Evolutionary conservation across 1,139 yeast genomes (phyloP).

Genomic region (Suhomyces ambrosiae): DNA sequence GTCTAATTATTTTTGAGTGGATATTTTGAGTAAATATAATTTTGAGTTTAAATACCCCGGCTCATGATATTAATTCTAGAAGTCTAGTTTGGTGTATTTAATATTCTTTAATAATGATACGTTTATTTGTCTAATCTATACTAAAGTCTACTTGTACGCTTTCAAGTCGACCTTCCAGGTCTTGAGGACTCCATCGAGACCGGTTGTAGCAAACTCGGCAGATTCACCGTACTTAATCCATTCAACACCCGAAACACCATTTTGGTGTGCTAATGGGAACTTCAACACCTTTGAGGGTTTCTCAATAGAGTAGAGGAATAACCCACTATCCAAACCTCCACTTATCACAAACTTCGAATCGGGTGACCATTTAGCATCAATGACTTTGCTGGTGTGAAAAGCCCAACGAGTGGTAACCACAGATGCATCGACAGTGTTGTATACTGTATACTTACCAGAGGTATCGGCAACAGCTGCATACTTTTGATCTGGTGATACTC

Average conservation of each 20-base stretch:
- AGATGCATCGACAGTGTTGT: conserved; percentile 53
- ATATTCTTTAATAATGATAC: too few species aligned
- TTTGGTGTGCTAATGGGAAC: conserved; percentile 80
- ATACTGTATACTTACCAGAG: conserved; percentile 79
- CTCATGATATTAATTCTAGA: too few species aligned
- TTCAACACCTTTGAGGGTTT: conserved; percentile 79
- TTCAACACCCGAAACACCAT: conserved; percentile 73
- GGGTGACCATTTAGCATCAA: conserved; percentile 74
- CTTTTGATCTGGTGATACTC: conserved; percentile 71
- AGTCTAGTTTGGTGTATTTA: too few species aligned
- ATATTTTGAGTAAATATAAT: too few species aligned
- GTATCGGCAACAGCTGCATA: conserved; percentile 84
- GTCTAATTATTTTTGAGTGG: too few species aligned
- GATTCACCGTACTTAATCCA: conserved; percentile 56
- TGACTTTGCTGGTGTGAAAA: conserved; percentile 83
- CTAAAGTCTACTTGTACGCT: conserved; percentile 13
- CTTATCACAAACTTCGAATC: conserved; percentile 75
- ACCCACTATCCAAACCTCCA: conserved; percentile 81
- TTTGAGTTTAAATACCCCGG: too few species aligned
- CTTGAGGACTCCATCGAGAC: conserved; percentile 81
- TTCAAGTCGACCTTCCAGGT: conserved; percentile 59
- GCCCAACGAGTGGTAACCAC: conserved; percentile 92
- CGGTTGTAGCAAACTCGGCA: conserved; percentile 62
- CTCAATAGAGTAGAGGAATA: conserved; percentile 76
- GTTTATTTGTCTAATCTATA: background rate